These are phyloP conservation scores for Acacia crassicarpa DNA, from an alignment of 306 rosid genomes.

Conservation along the genomic window DNA sequence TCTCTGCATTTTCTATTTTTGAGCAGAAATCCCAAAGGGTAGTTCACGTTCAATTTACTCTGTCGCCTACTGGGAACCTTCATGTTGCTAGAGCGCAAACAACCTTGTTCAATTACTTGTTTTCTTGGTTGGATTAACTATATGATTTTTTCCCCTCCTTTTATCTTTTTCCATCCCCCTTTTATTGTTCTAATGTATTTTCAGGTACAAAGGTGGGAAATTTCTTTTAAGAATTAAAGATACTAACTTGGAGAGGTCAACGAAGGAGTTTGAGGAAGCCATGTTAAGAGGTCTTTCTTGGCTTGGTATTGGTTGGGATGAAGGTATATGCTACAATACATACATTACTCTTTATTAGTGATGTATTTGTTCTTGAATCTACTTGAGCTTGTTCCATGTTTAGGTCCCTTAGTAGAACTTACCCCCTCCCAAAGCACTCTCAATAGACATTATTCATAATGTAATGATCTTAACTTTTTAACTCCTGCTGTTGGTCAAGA, in stretches of 20 bases:
- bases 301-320: slow-evolving; percentile 98
- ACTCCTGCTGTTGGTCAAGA: slow-evolving; percentile 95
- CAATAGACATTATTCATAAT: slow-evolving; percentile 7
- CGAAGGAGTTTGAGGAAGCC: slow-evolving; percentile 83
- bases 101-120: slow-evolving; percentile 78
- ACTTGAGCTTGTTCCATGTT: background rate
- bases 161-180: background rate
- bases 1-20: slow-evolving; percentile 43
- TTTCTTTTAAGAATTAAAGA: slow-evolving; percentile 92
- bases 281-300: slow-evolving; percentile 82
- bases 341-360: background rate
- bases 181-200: background rate
- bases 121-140: slow-evolving; percentile 49
- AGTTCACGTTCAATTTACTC: slow-evolving; percentile 92
- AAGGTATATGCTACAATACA: slow-evolving; percentile 47
- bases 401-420: background rate
- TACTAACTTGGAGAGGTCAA: slow-evolving; percentile 97
- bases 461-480: slow-evolving; percentile 33
- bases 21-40: slow-evolving; percentile 28
- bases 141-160: background rate
- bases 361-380: background rate
- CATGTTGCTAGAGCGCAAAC: slow-evolving; percentile 98
- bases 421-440: background rate
- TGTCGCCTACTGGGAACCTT: slow-evolving; percentile 96
- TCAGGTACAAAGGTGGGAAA: slow-evolving; percentile 83